phyloP scores from a whole-genome alignment of 1,284 basidiomycete species.

The Amylostereum areolatum region DNA sequence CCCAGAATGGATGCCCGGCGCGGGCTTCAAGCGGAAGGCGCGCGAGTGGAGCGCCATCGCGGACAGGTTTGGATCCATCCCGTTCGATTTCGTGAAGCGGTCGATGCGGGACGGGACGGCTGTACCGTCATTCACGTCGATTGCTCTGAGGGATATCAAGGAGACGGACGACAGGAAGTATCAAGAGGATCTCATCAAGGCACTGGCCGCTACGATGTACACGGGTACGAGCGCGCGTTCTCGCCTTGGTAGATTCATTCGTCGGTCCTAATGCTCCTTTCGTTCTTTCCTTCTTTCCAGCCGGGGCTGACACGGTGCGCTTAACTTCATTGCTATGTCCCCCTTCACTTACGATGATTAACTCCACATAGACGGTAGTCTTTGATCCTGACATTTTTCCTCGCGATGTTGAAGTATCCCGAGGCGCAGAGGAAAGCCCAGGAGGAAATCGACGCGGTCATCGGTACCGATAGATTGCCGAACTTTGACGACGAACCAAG shows the following conservation, averaged over 20 bases:
- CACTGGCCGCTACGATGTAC: constrained; percentile 15
- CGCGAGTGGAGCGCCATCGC: constrained; percentile 16
- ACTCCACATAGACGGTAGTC: constrained; percentile 11
- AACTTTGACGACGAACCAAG: constrained; percentile 22
- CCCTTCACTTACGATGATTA: not conserved
- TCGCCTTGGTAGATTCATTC: not conserved
- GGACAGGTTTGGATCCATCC: constrained; percentile 13
- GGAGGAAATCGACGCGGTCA: constrained; percentile 23
- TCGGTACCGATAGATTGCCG: constrained; percentile 26
- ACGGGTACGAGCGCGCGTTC: constrained; percentile 7
- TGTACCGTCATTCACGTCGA: constrained; percentile 15
- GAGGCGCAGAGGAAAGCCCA: constrained; percentile 25
- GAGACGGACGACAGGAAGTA: constrained; percentile 13
- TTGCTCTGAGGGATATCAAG: constrained; percentile 15
- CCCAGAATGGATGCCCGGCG: constrained; percentile 24
- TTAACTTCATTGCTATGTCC: not conserved
- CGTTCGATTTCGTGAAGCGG: constrained; percentile 17
- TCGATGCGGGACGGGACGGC: constrained; percentile 15
- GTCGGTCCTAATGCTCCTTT: not conserved
- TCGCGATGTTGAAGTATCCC: constrained; percentile 25
- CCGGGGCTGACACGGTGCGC: constrained; percentile 15
- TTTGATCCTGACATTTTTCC: constrained; percentile 16
- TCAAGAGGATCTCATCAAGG: constrained; percentile 15
- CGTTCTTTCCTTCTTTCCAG: too few species aligned
- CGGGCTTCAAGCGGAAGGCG: constrained; percentile 23